Conservation (phyloP, 1,139 yeast genomes). For the Blastobotrys capitulatus region DNA sequence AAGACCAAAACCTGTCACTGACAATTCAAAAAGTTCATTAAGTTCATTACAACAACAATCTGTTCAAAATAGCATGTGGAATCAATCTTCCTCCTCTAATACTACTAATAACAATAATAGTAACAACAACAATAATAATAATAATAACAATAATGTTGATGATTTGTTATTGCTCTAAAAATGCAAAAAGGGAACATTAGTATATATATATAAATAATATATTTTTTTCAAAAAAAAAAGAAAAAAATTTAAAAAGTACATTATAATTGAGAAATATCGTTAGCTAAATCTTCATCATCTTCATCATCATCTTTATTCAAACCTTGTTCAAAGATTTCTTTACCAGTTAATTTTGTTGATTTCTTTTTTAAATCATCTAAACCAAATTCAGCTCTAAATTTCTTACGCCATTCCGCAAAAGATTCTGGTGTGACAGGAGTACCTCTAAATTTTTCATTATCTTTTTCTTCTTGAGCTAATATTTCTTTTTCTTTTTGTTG, state of each 20-base stretch:
- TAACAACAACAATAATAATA: neutral
- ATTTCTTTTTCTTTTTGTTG: slow-evolving; percentile 52
- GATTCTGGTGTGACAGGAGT: slow-evolving; percentile 74
- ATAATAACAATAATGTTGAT: slow-evolving; percentile 13
- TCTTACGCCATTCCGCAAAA: slow-evolving; percentile 62
- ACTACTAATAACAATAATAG: neutral
- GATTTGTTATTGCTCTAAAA: slow-evolving; percentile 24
- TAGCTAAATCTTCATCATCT: slow-evolving; percentile 24
- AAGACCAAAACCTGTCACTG: slow-evolving; percentile 9
- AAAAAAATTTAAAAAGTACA: neutral
- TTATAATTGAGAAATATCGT: slow-evolving; percentile 2
- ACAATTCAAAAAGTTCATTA: slow-evolving; percentile 15
- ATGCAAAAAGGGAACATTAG: no score
- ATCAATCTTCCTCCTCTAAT: slow-evolving; percentile 19
- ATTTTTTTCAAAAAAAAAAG: neutral
- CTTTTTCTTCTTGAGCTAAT: slow-evolving; percentile 58
- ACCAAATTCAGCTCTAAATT: slow-evolving; percentile 50
- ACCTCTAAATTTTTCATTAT: slow-evolving; percentile 68
- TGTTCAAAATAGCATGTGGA: slow-evolving; percentile 32
- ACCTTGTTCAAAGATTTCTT: slow-evolving; percentile 85
- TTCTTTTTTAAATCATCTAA: slow-evolving; percentile 44
- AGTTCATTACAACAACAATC: slow-evolving; percentile 30
- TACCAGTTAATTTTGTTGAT: slow-evolving; percentile 60
- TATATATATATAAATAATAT: neutral
- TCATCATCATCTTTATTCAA: slow-evolving; percentile 60